phyloP scores from a whole-genome alignment of 169 alveolate genomes.

The Babesia sp. region DNA sequence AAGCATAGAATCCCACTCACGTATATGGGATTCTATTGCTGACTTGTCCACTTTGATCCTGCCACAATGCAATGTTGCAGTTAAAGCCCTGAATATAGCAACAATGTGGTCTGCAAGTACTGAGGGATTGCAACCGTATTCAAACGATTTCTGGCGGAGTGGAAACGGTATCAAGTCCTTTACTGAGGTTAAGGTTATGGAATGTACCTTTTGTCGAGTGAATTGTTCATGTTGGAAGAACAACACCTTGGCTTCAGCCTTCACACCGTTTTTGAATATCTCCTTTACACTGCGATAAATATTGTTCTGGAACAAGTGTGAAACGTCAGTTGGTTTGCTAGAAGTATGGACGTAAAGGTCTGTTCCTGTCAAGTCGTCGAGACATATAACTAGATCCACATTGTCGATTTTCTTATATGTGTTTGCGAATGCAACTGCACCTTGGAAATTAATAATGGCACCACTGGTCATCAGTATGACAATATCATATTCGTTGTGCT shows the following conservation, averaged over 20 bases:
- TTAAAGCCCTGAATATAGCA: constrained; percentile 5
- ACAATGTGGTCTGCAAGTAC: constrained; percentile 22
- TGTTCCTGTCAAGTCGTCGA: constrained; percentile 41
- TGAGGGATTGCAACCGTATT: constrained; percentile 6
- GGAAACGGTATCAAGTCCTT: constrained; percentile 11
- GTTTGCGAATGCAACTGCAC: constrained; percentile 32
- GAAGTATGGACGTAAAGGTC: constrained; percentile 35
- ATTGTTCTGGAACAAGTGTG: constrained; percentile 14
- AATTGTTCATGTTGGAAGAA: constrained; percentile 38
- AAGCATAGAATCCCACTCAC: constrained; percentile 39
- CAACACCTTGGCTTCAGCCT: constrained; percentile 9
- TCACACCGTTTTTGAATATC: constrained; percentile 12
- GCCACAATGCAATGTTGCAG: not conserved
- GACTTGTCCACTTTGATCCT: not conserved
- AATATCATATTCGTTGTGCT: constrained; percentile 31
- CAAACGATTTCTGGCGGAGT: constrained; percentile 19
- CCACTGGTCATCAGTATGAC: constrained; percentile 38
- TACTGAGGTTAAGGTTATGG: constrained; percentile 34
- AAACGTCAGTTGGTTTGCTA: constrained; percentile 25
- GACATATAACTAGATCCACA: constrained; percentile 41
- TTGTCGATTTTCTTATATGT: constrained; percentile 9
- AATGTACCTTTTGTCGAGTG: constrained; percentile 41
- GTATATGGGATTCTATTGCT: not conserved
- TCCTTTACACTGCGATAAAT: constrained; percentile 13
- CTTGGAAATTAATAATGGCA: constrained; percentile 38